Percentiles rank a stretch among this genome's conserved stretches.
Evolutionary conservation across 2,329 filamentous ascomycete species (phyloP).

Genomic region (Penicillium sp.): DNA sequence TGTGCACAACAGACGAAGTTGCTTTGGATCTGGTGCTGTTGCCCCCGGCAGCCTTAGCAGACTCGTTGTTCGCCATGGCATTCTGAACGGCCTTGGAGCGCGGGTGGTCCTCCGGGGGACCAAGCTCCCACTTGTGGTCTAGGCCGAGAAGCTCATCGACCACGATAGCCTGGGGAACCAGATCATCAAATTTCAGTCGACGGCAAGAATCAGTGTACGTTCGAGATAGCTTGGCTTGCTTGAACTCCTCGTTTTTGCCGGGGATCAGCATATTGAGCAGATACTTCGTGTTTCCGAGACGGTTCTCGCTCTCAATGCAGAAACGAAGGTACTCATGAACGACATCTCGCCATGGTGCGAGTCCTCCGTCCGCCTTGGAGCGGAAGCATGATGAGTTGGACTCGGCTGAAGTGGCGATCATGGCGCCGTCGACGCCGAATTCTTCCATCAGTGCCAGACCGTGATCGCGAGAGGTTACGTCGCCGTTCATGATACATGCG

Average conservation of each 20-base stretch:
- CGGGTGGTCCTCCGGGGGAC: slow-evolving; percentile 11
- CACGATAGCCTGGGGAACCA: slow-evolving; percentile 62
- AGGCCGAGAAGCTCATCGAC: slow-evolving; percentile 60
- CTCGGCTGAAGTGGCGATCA: slow-evolving; percentile 95
- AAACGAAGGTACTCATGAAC: slow-evolving; percentile 71
- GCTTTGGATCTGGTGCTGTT: slow-evolving; percentile 26
- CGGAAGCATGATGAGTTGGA: slow-evolving; percentile 88
- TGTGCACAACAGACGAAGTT: slow-evolving; percentile 18
- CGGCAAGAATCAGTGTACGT: slow-evolving; percentile 70
- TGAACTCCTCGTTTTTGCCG: slow-evolving; percentile 67
- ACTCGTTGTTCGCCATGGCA: slow-evolving; percentile 35
- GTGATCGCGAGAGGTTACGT: slow-evolving; percentile 73
- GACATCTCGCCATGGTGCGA: slow-evolving; percentile 72
- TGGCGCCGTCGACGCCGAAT: slow-evolving; percentile 86
- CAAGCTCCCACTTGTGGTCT: slow-evolving; percentile 24
- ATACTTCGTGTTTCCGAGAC: slow-evolving; percentile 91
- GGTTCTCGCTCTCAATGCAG: slow-evolving; percentile 76
- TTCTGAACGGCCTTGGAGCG: slow-evolving; percentile 32
- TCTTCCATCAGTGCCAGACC: slow-evolving; percentile 69
- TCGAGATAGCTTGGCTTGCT: slow-evolving; percentile 62
- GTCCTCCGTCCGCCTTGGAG: slow-evolving; percentile 63
- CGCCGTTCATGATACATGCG: slow-evolving; percentile 93
- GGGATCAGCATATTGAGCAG: slow-evolving; percentile 81
- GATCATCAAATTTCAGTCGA: slow-evolving; percentile 61
- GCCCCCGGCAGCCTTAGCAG: slow-evolving; percentile 36